Percentiles rank a stretch among this genome's conserved stretches.
These are phyloP conservation scores for Naganishia friedmannii DNA, from an alignment of 768 basidiomycete genomes.

Conservation along the genomic window DNA sequence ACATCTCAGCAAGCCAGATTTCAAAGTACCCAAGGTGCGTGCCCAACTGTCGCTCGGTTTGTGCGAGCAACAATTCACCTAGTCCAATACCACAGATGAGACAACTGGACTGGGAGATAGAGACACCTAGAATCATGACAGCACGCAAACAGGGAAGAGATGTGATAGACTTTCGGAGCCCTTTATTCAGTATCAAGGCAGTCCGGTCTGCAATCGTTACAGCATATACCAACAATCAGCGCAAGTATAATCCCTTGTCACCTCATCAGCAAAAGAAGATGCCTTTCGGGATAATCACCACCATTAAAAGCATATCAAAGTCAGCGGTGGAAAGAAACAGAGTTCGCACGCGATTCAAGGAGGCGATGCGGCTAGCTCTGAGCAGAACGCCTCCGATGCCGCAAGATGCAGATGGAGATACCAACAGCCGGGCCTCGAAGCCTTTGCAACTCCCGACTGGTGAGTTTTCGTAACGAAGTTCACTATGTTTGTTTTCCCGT, in stretches of 20 bases:
- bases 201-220: constrained; percentile 4
- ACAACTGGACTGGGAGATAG: constrained; percentile 18
- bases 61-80: neutral
- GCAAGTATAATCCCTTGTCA: constrained; percentile 12
- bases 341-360: constrained; percentile 31
- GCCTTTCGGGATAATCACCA: constrained; percentile 28
- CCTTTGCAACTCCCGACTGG: neutral
- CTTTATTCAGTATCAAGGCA: constrained; percentile 17
- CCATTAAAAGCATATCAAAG: constrained; percentile 30
- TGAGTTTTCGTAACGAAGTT: neutral
- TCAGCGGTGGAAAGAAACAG: constrained; percentile 27
- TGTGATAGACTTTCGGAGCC: constrained; percentile 11
- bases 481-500: too few species aligned
- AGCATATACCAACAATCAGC: neutral
- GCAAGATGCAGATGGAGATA: neutral
- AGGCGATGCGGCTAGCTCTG: constrained; percentile 27
- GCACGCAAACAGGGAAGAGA: constrained; percentile 9
- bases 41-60: neutral
- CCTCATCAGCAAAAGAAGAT: constrained; percentile 12
- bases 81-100: constrained; percentile 4
- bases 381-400: constrained; percentile 1
- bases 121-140: constrained; percentile 13
- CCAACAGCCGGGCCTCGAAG: neutral
- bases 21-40: constrained; percentile 2
- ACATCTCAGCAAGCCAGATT: neutral